Conservation (phyloP, 805 yeast species). For the Ogataea sp. region DNA sequence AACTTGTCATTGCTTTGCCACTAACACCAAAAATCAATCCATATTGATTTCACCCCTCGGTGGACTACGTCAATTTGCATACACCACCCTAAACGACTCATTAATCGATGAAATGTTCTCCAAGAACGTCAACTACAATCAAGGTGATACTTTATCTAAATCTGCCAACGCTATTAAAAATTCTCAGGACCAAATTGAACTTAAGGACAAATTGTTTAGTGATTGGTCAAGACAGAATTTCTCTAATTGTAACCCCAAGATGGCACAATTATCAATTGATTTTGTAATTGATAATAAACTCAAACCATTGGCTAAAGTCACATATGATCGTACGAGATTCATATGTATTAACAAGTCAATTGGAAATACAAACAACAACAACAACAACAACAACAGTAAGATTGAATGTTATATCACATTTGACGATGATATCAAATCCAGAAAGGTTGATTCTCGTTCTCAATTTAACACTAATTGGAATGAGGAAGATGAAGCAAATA, state of each 20-base stretch:
- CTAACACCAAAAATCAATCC: conserved; percentile 11
- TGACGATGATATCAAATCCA: conserved; percentile 17
- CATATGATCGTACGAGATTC: conserved; percentile 19
- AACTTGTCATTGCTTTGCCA: conserved; percentile 1
- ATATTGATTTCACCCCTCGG: conserved; percentile 33
- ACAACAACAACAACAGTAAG: conserved; percentile 4
- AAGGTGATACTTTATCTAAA: no score
- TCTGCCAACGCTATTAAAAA: background rate
- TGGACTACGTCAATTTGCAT: conserved; percentile 31
- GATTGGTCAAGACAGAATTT: conserved; percentile 16
- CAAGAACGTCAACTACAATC: no score
- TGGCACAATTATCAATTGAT: conserved; percentile 23
- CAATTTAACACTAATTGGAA: conserved; percentile 6
- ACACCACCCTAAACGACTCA: conserved; percentile 16
- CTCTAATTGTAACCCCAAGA: conserved; percentile 21
- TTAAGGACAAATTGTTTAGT: conserved; percentile 8
- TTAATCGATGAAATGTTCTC: conserved; percentile 15
- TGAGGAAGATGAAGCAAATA: conserved; percentile 5
- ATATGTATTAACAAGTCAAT: conserved; percentile 8
- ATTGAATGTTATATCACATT: conserved; percentile 24
- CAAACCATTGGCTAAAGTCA: conserved; percentile 19
- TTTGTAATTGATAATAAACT: conserved; percentile 24
- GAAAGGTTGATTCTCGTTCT: conserved; percentile 4
- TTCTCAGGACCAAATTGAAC: conserved; percentile 4
- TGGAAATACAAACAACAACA: background rate